phyloP scores from a whole-genome alignment of 257 asterid genomes.

The Linderniella brevidens region DNA sequence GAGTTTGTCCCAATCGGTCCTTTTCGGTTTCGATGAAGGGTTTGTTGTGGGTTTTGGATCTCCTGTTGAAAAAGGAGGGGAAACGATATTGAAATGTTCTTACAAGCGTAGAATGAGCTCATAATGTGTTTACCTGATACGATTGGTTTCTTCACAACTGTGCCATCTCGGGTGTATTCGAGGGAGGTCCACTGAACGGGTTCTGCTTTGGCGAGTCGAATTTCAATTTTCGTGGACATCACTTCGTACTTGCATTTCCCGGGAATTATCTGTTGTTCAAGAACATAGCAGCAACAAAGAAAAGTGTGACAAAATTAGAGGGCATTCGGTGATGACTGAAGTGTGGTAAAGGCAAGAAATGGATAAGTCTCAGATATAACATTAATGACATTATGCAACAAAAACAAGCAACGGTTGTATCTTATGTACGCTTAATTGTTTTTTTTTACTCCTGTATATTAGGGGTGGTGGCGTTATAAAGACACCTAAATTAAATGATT shows the following conservation, averaged over 20 bases:
- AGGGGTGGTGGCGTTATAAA: no score
- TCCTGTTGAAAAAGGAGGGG: slow-evolving; percentile 23
- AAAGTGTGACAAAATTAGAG: background rate
- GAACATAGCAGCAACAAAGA: no score
- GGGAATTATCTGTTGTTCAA: slow-evolving; percentile 57
- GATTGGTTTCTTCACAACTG: slow-evolving; percentile 27
- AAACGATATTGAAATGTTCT: background rate
- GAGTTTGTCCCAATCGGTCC: slow-evolving; percentile 81
- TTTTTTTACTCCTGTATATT: no score
- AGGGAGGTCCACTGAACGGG: slow-evolving; percentile 60
- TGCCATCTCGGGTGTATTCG: slow-evolving; percentile 33
- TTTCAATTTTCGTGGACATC: slow-evolving; percentile 76
- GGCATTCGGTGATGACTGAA: no score
- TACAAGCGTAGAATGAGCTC: no score
- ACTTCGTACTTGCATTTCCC: slow-evolving; percentile 51
- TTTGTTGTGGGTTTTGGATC: slow-evolving; percentile 44
- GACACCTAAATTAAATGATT: no score
- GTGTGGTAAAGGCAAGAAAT: no score
- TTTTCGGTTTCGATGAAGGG: slow-evolving; percentile 68
- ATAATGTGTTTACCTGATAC: slow-evolving; percentile 30
- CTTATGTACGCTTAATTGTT: no score
- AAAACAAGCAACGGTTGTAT: no score
- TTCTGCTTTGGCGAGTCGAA: slow-evolving; percentile 87
- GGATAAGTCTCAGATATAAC: no score
- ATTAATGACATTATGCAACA: no score